phyloP scores from a whole-genome alignment of 2,329 filamentous ascomycete species.

The Hirsutella minnesotensis region DNA sequence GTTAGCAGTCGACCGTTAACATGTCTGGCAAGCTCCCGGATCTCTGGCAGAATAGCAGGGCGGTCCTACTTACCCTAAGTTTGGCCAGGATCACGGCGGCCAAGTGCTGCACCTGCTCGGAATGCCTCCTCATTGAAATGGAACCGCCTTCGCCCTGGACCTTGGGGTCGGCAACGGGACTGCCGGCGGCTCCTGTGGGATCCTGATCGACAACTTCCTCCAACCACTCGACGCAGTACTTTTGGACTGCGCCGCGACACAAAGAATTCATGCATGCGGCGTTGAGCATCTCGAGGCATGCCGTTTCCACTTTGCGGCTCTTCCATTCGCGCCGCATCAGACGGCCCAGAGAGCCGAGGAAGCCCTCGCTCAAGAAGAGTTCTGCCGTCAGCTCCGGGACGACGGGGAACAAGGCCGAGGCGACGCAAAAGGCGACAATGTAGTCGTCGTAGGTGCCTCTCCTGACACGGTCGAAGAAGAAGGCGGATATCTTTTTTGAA shows the following conservation, averaged over 20 bases:
- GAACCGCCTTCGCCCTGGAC: conserved; percentile 48
- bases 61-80: conserved; percentile 37
- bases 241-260: conserved; percentile 73
- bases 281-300: conserved; percentile 80
- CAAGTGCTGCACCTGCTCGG: conserved; percentile 47
- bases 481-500: conserved; percentile 55
- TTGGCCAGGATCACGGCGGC: conserved; percentile 71
- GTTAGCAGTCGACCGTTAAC: conserved; percentile 33
- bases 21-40: background rate
- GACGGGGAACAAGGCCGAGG: conserved; percentile 76
- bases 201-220: conserved; percentile 71
- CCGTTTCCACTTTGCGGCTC: conserved; percentile 74
- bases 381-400: conserved; percentile 62
- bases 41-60: background rate
- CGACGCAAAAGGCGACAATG: conserved; percentile 87
- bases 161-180: conserved; percentile 39
- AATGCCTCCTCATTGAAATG: conserved; percentile 49
- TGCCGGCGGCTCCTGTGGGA: conserved; percentile 40
- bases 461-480: conserved; percentile 60
- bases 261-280: conserved; percentile 76
- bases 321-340: conserved; percentile 73
- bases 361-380: conserved; percentile 81
- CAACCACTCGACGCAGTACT: conserved; percentile 79
- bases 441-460: conserved; percentile 77
- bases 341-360: conserved; percentile 64